Conservation (phyloP, 441 rosid genomes). For the Pelargonium australe region DNA sequence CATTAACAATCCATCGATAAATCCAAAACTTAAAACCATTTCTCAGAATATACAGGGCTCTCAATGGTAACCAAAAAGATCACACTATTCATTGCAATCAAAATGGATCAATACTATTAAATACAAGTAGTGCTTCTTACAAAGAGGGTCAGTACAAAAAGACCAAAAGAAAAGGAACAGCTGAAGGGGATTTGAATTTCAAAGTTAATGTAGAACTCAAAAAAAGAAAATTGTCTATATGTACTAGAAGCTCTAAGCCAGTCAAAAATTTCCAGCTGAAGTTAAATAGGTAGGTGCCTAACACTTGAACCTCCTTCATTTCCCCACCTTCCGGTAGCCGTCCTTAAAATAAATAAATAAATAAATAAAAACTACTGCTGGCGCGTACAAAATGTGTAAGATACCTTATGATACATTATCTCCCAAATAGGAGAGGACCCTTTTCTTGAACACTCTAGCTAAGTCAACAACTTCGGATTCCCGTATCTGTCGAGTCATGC, state of each 20-base stretch:
- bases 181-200: no score
- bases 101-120: no score
- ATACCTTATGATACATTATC: constrained; percentile 25
- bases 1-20: no score
- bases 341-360: no score
- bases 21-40: no score
- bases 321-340: background rate
- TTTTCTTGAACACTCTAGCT: constrained; percentile 57
- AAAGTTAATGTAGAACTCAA: background rate
- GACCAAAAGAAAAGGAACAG: no score
- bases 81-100: no score
- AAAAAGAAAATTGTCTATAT: background rate
- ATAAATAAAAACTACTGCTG: background rate
- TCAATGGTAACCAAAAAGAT: no score
- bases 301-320: background rate
- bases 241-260: background rate
- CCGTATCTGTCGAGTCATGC: constrained; percentile 35
- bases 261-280: constrained; percentile 1
- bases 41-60: no score
- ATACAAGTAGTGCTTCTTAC: no score
- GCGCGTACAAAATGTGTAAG: background rate
- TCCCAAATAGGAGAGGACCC: constrained; percentile 60
- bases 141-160: no score
- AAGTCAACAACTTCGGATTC: constrained; percentile 59
- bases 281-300: background rate